Evolutionary conservation across 148 eudicot species (phyloP).

Genomic region (Rhododendron griersonianum): DNA sequence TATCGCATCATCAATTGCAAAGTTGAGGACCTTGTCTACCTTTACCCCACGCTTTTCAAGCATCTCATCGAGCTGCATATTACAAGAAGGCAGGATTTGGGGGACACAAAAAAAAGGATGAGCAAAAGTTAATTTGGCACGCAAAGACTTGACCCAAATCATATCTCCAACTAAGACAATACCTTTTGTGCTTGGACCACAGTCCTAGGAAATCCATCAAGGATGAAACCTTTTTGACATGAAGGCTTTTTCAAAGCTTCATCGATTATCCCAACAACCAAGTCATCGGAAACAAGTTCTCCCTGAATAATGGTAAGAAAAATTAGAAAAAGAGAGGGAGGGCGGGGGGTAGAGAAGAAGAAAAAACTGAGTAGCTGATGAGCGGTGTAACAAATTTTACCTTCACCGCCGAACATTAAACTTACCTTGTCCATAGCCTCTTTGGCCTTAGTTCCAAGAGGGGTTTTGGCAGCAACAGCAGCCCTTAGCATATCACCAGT

Average conservation of each 20-base stretch:
- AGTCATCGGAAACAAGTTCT: conserved; percentile 91
- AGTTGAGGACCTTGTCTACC: conserved; percentile 71
- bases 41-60: conserved; percentile 66
- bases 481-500: conserved; percentile 99
- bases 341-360: neutral
- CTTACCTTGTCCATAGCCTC: conserved; percentile 92
- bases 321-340: neutral
- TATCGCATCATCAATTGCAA: conserved; percentile 67
- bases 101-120: neutral
- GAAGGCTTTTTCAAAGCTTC: conserved; percentile 94
- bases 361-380: neutral
- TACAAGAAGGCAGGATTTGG: neutral
- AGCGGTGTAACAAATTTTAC: neutral
- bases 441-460: conserved; percentile 85
- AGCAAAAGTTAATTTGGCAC: neutral
- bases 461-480: conserved; percentile 88
- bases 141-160: neutral
- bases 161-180: neutral
- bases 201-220: conserved; percentile 98
- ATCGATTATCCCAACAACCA: conserved; percentile 91
- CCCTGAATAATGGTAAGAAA: conserved; percentile 41
- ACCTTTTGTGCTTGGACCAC: conserved; percentile 95
- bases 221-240: conserved; percentile 91
- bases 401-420: neutral
- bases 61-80: conserved; percentile 74